Evolutionary conservation across 805 yeast genomes (phyloP).

Genomic region (Candida vaughaniae): DNA sequence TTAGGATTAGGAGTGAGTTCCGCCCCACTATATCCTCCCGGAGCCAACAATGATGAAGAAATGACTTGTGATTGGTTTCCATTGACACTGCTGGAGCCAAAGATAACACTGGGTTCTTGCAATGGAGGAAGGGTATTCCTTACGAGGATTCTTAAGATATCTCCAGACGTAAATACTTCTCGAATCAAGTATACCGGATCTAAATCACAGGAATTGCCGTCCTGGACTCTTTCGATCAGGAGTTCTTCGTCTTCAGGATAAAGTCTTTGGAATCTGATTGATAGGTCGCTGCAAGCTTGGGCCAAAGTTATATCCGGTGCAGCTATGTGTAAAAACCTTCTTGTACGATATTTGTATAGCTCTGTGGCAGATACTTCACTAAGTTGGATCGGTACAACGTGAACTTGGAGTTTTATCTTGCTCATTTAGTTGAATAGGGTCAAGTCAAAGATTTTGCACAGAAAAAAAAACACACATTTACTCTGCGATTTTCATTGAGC

Average conservation of each 20-base stretch:
- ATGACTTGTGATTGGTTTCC: neutral
- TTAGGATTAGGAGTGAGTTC: neutral
- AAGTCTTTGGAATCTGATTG: conserved; percentile 54
- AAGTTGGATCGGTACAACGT: conserved; percentile 26
- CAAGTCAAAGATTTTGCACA: neutral
- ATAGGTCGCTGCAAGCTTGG: conserved; percentile 53
- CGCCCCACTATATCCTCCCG: neutral
- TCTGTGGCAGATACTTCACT: conserved; percentile 6
- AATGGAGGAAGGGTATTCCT: conserved; percentile 16
- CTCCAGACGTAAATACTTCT: conserved; percentile 56
- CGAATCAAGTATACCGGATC: conserved; percentile 73
- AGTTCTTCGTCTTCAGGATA: conserved; percentile 64
- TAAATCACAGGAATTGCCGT: conserved; percentile 64
- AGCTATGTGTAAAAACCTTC: conserved; percentile 67
- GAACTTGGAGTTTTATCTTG: conserved; percentile 9
- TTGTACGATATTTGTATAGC: conserved; percentile 16
- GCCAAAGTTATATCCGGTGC: conserved; percentile 45
- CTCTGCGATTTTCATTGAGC: too few species aligned
- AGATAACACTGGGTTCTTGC: neutral
- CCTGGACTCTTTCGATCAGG: conserved; percentile 63
- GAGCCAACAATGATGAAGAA: neutral
- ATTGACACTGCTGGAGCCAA: too few species aligned
- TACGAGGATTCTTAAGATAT: conserved; percentile 35
- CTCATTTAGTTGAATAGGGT: too few species aligned
- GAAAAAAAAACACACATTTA: neutral